A percentile compares a stretch with the other conserved stretches of the same genome.
Conservation (phyloP, 2,329 filamentous ascomycete genomes). For the Pseudocercospora cruenta region DNA sequence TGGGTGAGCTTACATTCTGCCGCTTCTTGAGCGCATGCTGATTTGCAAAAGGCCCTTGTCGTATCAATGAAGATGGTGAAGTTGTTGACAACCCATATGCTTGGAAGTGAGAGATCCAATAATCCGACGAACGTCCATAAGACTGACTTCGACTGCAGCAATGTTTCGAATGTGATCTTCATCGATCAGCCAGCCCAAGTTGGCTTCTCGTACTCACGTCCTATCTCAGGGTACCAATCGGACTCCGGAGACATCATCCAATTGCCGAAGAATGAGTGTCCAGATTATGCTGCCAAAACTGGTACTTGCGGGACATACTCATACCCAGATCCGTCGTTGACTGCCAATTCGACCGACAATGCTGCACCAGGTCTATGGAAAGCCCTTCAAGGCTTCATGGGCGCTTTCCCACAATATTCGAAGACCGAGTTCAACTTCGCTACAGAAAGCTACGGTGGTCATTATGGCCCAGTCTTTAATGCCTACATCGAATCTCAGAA, state of each 20-base stretch:
- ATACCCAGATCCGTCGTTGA: conserved; percentile 52
- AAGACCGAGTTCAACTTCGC: conserved; percentile 41
- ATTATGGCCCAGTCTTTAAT: conserved; percentile 38
- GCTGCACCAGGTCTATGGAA: conserved; percentile 61
- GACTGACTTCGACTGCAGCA: conserved; percentile 59
- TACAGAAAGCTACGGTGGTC: conserved; percentile 37
- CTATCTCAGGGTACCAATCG: conserved; percentile 45
- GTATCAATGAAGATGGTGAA: neutral
- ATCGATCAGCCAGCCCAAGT: conserved; percentile 64
- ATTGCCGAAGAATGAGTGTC: conserved; percentile 29
- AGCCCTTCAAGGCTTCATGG: conserved; percentile 60
- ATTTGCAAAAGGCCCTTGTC: conserved; percentile 26
- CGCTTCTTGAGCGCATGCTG: conserved; percentile 43
- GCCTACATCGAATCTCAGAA: conserved; percentile 38
- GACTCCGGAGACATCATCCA: conserved; percentile 44
- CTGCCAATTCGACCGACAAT: conserved; percentile 61
- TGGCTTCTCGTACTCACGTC: conserved; percentile 60
- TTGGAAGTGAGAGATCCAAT: conserved; percentile 24
- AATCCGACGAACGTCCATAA: conserved; percentile 64
- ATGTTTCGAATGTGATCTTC: conserved; percentile 64
- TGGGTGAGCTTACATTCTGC: conserved; percentile 46
- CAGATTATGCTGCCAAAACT: conserved; percentile 36
- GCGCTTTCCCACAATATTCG: conserved; percentile 50
- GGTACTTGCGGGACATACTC: conserved; percentile 43
- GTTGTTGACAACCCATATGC: neutral